Evolutionary conservation across 176 grass and related monocot species (phyloP).

Genomic region (Oryza meyeriana): DNA sequence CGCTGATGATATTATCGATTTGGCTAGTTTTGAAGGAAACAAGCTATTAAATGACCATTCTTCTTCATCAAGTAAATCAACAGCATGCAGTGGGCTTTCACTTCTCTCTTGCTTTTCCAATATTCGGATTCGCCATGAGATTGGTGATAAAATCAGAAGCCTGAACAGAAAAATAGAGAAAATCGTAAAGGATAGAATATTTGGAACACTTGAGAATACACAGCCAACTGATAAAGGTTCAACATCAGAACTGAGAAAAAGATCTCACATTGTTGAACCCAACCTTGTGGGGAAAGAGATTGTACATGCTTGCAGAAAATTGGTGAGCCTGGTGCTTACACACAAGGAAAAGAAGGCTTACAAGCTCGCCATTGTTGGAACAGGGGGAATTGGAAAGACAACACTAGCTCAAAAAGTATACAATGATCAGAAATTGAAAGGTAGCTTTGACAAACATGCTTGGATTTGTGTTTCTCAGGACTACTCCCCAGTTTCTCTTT

Average conservation of each 20-base stretch:
- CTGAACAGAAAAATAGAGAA: constrained; percentile 22
- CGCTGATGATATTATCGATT: constrained; percentile 34
- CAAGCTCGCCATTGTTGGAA: constrained; percentile 14
- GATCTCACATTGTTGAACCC: constrained; percentile 4
- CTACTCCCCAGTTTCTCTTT: not conserved
- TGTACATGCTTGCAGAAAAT: not conserved
- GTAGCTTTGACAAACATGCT: constrained; percentile 15
- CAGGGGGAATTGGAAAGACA: not conserved
- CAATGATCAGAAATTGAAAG: constrained; percentile 13
- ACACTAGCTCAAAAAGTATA: constrained; percentile 41
- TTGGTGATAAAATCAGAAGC: constrained; percentile 6
- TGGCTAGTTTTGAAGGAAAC: constrained; percentile 5
- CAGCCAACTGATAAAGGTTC: too few species aligned
- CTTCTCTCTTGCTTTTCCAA: not conserved
- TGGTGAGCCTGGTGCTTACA: not conserved
- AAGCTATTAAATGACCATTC: not conserved
- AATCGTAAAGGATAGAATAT: not conserved
- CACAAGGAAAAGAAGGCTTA: not conserved
- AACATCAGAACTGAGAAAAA: not conserved
- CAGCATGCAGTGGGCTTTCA: not conserved
- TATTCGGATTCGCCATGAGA: not conserved
- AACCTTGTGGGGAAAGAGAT: constrained; percentile 38
- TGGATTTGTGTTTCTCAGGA: constrained; percentile 39
- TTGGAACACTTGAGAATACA: too few species aligned
- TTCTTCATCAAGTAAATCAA: not conserved